phyloP scores from a whole-genome alignment of 495 filamentous ascomycete genomes.

The Tuber aestivum region DNA sequence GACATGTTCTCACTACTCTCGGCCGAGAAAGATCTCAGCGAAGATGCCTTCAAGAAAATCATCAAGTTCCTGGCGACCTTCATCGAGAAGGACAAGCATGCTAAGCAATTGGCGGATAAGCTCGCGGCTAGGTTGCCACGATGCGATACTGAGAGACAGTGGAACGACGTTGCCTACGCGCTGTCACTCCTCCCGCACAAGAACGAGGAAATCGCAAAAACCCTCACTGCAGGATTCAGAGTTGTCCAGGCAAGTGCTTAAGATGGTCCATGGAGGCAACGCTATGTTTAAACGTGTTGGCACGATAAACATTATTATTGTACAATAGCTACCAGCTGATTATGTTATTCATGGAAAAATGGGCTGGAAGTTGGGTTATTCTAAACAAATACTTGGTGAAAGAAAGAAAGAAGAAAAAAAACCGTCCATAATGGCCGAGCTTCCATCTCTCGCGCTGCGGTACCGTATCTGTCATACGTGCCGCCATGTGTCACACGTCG shows the following conservation, averaged over 20 bases:
- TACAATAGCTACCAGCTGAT: background rate
- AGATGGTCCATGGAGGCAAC: background rate
- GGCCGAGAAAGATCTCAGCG: slow-evolving; percentile 71
- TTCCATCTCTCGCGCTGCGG: background rate
- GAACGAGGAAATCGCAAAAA: slow-evolving; percentile 91
- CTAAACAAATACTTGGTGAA: background rate
- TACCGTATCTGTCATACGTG: background rate
- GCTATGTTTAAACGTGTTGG: background rate
- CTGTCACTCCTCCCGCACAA: slow-evolving; percentile 86
- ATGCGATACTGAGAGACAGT: slow-evolving; percentile 88
- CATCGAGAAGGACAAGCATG: slow-evolving; percentile 99
- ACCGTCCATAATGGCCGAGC: background rate
- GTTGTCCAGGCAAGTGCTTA: slow-evolving; percentile 59
- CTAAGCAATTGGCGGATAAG: slow-evolving; percentile 90
- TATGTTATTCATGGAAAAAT: slow-evolving; percentile 1
- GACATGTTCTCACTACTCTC: slow-evolving; percentile 96
- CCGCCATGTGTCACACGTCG: background rate
- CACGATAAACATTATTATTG: background rate
- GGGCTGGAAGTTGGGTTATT: background rate
- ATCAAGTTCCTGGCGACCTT: slow-evolving; percentile 90
- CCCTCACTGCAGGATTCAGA: slow-evolving; percentile 76
- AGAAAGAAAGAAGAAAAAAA: background rate
- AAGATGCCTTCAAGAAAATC: slow-evolving; percentile 75
- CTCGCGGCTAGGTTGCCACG: slow-evolving; percentile 77
- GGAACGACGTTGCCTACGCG: slow-evolving; percentile 93